A percentile compares a stretch with the other conserved stretches of the same genome.
These are phyloP conservation scores for Gyrodon lividus DNA, from an alignment of 768 basidiomycete species.

Conservation along the genomic window DNA sequence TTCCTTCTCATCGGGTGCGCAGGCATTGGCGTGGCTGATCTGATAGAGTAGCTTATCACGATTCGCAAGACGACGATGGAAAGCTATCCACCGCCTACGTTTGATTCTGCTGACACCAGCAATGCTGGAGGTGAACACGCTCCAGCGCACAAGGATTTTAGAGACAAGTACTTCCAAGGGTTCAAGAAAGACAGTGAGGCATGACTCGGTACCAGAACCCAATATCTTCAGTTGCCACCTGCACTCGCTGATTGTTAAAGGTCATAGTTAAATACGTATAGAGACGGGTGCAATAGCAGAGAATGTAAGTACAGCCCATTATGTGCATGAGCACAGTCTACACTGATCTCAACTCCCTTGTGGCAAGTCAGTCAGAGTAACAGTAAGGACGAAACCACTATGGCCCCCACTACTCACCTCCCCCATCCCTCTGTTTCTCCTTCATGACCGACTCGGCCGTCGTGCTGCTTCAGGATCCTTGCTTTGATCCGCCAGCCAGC, in stretches of 20 bases:
- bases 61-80: constrained; percentile 65
- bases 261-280: too few relatives aligned
- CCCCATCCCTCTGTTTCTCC: not conserved
- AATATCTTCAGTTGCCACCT: not conserved
- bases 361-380: not conserved
- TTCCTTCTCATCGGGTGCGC: not conserved
- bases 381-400: too few relatives aligned
- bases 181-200: constrained; percentile 50
- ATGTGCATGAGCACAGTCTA: not conserved
- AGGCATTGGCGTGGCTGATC: constrained; percentile 2
- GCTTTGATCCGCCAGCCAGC: not conserved
- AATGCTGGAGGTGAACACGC: constrained; percentile 37
- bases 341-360: not conserved
- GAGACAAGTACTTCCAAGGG: constrained; percentile 83
- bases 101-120: constrained; percentile 35
- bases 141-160: constrained; percentile 88
- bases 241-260: not conserved
- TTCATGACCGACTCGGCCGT: too few relatives aligned
- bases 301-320: too few relatives aligned
- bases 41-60: constrained; percentile 75
- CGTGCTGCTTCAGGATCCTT: not conserved
- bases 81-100: constrained; percentile 52
- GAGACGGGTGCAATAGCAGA: not conserved
- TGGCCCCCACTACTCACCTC: too few relatives aligned
- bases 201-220: not conserved